Conservation (phyloP, 148 eudicot species). For the Rhododendron molle region DNA sequence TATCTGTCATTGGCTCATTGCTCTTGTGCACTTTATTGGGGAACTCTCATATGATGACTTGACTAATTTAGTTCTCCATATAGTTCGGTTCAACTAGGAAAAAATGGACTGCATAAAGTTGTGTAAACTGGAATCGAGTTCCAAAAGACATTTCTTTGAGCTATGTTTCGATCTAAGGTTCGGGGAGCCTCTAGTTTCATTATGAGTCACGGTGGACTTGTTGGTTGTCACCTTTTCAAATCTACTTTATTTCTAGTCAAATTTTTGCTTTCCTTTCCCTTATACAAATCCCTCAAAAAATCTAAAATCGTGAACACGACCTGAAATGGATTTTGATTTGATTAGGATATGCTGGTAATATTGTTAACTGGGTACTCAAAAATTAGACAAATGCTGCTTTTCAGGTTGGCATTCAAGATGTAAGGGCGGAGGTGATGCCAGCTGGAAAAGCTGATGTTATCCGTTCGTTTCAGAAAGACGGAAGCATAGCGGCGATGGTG, state of each 20-base stretch:
- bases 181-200: background rate
- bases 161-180: background rate
- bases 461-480: conserved; percentile 70
- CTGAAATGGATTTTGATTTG: background rate
- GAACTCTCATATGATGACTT: background rate
- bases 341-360: background rate
- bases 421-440: conserved; percentile 92
- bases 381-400: background rate
- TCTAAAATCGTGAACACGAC: background rate
- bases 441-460: conserved; percentile 93
- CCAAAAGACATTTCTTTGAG: background rate
- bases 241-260: background rate
- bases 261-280: background rate
- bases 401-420: conserved; percentile 85
- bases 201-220: background rate
- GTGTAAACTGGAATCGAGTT: background rate
- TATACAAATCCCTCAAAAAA: background rate
- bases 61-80: background rate
- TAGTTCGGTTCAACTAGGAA: background rate
- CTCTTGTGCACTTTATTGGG: background rate
- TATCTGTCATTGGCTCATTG: background rate
- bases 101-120: background rate
- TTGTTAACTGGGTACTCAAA: background rate
- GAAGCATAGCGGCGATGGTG: conserved; percentile 87
- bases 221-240: background rate